A percentile compares a stretch with the other conserved stretches of the same genome.
Evolutionary conservation across 768 basidiomycete species (phyloP).

Genomic region (Leccinum sublutescens): DNA sequence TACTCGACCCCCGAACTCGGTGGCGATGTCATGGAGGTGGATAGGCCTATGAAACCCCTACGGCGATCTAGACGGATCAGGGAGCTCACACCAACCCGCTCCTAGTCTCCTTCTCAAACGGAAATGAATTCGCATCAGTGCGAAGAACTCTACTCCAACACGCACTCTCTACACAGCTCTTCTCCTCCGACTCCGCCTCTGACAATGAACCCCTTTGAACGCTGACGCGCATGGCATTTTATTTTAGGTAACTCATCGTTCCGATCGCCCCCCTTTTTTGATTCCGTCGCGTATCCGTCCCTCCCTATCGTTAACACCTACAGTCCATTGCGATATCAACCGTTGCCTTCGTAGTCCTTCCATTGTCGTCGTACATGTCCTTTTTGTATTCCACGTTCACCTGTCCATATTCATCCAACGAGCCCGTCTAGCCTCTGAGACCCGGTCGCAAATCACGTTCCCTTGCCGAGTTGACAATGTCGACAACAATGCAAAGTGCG

Average conservation of each 20-base stretch:
- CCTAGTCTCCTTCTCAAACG: constrained; percentile 28
- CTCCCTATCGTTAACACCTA: constrained; percentile 12
- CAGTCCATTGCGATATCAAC: constrained; percentile 20
- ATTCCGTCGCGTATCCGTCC: constrained; percentile 16
- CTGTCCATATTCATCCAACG: constrained; percentile 22
- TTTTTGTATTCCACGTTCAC: constrained; percentile 25
- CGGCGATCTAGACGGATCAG: constrained; percentile 33
- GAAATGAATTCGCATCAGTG: constrained; percentile 34
- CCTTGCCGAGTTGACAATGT: constrained; percentile 31
- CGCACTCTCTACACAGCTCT: constrained; percentile 19
- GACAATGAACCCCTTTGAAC: constrained; percentile 27
- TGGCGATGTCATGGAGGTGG: constrained; percentile 30
- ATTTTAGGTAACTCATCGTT: constrained; percentile 28
- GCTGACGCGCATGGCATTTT: constrained; percentile 12
- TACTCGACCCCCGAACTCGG: constrained; percentile 22
- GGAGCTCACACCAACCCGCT: constrained; percentile 23
- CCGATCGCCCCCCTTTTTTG: constrained; percentile 16
- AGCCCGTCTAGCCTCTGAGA: constrained; percentile 27
- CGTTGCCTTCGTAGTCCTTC: constrained; percentile 23
- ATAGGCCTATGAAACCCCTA: constrained; percentile 38
- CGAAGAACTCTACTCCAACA: constrained; percentile 20
- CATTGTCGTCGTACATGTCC: constrained; percentile 28
- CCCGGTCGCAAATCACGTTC: constrained; percentile 25
- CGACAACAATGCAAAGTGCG: constrained; percentile 33
- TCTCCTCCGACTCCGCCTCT: constrained; percentile 17